Conservation (phyloP, 495 filamentous ascomycete genomes). For the Penicillium argentinense region DNA sequence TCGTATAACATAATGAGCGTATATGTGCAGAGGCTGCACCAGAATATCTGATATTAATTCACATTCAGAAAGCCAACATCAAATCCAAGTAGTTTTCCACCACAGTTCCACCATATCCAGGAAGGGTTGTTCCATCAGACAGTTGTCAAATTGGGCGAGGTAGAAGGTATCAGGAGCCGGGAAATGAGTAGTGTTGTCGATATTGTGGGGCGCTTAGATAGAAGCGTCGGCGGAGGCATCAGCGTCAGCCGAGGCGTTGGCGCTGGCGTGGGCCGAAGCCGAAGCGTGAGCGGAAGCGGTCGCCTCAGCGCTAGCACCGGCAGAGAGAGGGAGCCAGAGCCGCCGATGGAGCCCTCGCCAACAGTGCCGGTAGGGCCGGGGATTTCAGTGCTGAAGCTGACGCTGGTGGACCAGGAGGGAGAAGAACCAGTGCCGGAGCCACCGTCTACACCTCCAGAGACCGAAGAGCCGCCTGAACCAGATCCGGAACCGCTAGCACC, state of each 20-base stretch:
- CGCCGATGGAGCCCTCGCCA: slow-evolving; percentile 1
- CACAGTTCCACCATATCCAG: neutral
- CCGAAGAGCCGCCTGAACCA: slow-evolving; percentile 8
- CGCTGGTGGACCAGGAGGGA: slow-evolving; percentile 11
- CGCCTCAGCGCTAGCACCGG: neutral
- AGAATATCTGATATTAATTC: slow-evolving; percentile 9
- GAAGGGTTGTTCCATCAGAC: neutral
- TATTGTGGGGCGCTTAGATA: neutral
- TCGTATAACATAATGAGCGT: slow-evolving; percentile 14
- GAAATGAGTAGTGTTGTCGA: neutral
- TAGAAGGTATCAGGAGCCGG: neutral
- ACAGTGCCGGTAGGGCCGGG: slow-evolving; percentile 8
- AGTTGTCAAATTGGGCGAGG: neutral
- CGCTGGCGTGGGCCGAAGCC: slow-evolving; percentile 4
- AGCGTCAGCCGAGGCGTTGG: neutral
- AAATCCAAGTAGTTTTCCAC: slow-evolving; percentile 1
- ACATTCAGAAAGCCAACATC: slow-evolving; percentile 7
- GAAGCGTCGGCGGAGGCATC: slow-evolving; percentile 8
- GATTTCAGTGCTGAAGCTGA: slow-evolving; percentile 1
- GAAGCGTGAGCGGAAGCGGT: neutral
- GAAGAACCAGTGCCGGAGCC: slow-evolving; percentile 8
- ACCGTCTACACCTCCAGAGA: slow-evolving; percentile 9
- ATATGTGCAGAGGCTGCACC: slow-evolving; percentile 12
- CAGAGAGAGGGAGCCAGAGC: neutral
- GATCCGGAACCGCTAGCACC: slow-evolving; percentile 19